Conservation (phyloP, 768 basidiomycete species). For the Tylopilus subfusipes region DNA sequence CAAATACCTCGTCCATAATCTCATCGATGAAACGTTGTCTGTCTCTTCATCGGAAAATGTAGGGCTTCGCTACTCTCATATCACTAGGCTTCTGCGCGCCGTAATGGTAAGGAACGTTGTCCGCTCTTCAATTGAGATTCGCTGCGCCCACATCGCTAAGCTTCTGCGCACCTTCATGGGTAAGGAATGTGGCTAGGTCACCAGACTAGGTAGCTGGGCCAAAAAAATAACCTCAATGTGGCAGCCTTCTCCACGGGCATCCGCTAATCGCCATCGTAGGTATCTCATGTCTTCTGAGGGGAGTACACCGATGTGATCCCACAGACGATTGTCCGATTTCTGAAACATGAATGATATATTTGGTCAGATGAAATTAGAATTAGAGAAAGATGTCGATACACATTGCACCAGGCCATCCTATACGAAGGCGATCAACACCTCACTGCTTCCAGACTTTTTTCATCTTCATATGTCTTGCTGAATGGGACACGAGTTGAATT, state of each 20-base stretch:
- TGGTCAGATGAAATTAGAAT: background rate
- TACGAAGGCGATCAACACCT: background rate
- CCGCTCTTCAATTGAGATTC: no score
- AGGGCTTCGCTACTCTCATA: background rate
- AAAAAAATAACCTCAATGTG: background rate
- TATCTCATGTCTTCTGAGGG: background rate
- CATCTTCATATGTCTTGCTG: background rate
- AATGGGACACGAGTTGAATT: background rate
- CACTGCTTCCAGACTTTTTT: background rate
- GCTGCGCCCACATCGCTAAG: no score
- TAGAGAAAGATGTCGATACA: background rate
- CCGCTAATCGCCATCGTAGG: background rate
- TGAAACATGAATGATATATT: background rate
- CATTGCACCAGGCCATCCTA: background rate
- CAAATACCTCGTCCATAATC: background rate
- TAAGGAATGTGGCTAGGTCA: no score
- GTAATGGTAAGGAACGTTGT: background rate
- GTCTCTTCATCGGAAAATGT: background rate
- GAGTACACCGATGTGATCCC: background rate
- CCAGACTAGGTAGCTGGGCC: no score
- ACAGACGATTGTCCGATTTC: background rate
- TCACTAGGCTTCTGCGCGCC: background rate
- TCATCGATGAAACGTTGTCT: background rate
- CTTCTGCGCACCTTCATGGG: no score
- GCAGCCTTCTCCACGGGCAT: background rate